Conservation (phyloP, 2,329 filamentous ascomycete species). For the Sclerotinia borealis region DNA sequence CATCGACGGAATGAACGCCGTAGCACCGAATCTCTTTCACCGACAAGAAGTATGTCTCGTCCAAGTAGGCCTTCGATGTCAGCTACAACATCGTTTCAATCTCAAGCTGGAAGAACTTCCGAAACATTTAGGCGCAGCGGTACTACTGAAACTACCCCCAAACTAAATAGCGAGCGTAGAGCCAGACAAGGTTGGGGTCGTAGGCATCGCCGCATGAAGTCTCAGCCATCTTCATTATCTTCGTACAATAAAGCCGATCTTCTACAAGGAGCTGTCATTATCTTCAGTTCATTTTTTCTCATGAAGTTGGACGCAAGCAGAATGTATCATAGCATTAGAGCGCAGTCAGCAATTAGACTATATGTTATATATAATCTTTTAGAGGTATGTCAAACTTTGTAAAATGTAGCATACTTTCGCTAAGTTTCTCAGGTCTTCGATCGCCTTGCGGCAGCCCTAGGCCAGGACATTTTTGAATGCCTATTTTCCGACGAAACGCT, state of each 20-base stretch:
- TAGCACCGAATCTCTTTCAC: slow-evolving; percentile 21
- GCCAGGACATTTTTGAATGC: slow-evolving; percentile 94
- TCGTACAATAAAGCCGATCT: slow-evolving; percentile 94
- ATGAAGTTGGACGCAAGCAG: slow-evolving; percentile 91
- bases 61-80: slow-evolving; percentile 24
- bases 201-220: slow-evolving; percentile 70
- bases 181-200: slow-evolving; percentile 29
- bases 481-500: slow-evolving; percentile 90
- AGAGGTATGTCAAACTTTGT: slow-evolving; percentile 48
- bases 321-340: slow-evolving; percentile 97
- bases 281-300: slow-evolving; percentile 76
- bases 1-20: slow-evolving; percentile 44
- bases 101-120: slow-evolving; percentile 18
- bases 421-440: slow-evolving; percentile 88
- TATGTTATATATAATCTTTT: slow-evolving; percentile 99
- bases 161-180: slow-evolving; percentile 24
- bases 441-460: slow-evolving; percentile 80
- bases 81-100: slow-evolving; percentile 24
- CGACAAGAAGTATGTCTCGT: slow-evolving; percentile 29
- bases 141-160: slow-evolving; percentile 18
- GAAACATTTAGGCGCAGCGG: slow-evolving; percentile 16
- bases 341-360: slow-evolving; percentile 93
- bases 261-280: slow-evolving; percentile 80
- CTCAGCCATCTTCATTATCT: slow-evolving; percentile 75
- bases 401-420: slow-evolving; percentile 45